Evolutionary conservation across 345 rosid genomes (phyloP).

Genomic region (Eucalyptus tenuipes): DNA sequence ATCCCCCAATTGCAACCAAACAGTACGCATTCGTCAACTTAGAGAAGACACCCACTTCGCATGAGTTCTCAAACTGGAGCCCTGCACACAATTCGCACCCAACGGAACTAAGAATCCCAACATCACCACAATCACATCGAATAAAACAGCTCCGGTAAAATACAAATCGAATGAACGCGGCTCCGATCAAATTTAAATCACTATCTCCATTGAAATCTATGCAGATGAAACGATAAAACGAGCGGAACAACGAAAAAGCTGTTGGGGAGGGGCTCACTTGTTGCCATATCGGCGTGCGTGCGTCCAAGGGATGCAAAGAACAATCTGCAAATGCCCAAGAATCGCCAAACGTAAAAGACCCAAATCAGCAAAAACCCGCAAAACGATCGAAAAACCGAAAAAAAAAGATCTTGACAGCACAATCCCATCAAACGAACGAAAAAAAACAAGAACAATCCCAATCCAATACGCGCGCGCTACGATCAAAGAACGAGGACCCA

Average conservation of each 20-base stretch:
- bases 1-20: constrained; percentile 86
- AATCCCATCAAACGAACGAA: background rate
- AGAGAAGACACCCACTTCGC: constrained; percentile 81
- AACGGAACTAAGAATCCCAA: background rate
- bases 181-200: background rate
- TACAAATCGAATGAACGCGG: background rate
- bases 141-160: background rate
- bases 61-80: constrained; percentile 77
- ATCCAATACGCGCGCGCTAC: background rate
- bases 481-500: background rate
- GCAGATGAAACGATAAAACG: background rate
- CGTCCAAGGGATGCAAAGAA: background rate
- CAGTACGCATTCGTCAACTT: constrained; percentile 87
- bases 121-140: background rate
- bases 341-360: background rate
- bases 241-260: background rate
- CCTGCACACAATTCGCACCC: constrained; percentile 14
- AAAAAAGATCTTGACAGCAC: background rate
- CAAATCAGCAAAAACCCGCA: background rate
- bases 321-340: background rate
- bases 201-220: background rate
- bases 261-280: background rate
- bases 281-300: background rate
- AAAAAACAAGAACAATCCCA: background rate
- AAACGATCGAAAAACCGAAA: background rate